Evolutionary conservation across 2,329 filamentous ascomycete genomes (phyloP), one percentile per base, ranked within the genome.

Genomic region (Aspergillus hiratsukae): DNA sequence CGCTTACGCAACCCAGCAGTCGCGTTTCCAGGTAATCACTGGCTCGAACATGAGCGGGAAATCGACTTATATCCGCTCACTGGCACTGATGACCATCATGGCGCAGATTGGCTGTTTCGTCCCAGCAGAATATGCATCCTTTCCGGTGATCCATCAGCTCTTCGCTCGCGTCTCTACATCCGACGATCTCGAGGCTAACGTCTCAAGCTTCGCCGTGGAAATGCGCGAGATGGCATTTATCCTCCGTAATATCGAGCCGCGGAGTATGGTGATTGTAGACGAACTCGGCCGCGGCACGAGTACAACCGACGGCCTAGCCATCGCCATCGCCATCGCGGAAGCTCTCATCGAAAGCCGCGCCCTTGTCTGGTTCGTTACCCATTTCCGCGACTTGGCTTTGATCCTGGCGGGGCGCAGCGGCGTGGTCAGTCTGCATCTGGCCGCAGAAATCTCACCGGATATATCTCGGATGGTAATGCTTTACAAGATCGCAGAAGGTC

Each of bases 1-100:
- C 66, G 89, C 92, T 28, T 97, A 92, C 66, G 88, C 90, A 2
- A 89, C 87, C 0, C 82, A 88, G 35, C 86, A 93, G 58, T 86
- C 86, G 37, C 85, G 92, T 1, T 96, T 97, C 66, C 92, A 97
- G 62, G 88, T 97, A 59, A 87, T 99, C 60, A 97, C 93, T 0
- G 93, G 94, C 3, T 95, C 90, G 71, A 99, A 99, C 66, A 99
- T 99, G 94, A 96, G 91, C 64, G 94, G 92, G 0, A 99, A 97
- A 72, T 96, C 89, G 61, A 99, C 92, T 0, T 97, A 97, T 67
- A 96, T 97, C 60, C 86, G 91, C 51, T 87, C 89, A 1, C 80
- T 96, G 25, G 90, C 93, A 0, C 77, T 99, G 31, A 84, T 95
- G 68, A 85, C 89, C 48, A 86, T 99, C 56, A 97, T 99, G 91